Evolutionary conservation across 2,329 filamentous ascomycete species (phyloP).

Genomic region (Chaetomium globosum): DNA sequence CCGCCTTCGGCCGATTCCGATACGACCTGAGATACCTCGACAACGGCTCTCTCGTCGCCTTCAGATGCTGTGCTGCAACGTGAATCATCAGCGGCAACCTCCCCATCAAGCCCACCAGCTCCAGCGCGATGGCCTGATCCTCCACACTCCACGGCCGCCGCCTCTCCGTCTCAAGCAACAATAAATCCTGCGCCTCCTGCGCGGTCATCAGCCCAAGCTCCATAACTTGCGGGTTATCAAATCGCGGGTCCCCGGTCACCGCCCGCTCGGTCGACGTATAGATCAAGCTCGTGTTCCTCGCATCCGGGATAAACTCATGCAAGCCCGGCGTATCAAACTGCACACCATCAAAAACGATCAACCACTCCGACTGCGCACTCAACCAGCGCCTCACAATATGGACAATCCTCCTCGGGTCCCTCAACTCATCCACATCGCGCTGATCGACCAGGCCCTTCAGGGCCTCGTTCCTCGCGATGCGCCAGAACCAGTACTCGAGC

Average conservation of each 20-base stretch:
- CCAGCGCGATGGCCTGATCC: conserved; percentile 59
- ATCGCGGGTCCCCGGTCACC: conserved; percentile 57
- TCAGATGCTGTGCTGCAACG: conserved; percentile 64
- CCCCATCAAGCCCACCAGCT: conserved; percentile 65
- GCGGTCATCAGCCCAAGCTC: conserved; percentile 57
- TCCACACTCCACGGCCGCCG: conserved; percentile 56
- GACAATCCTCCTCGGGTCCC: conserved; percentile 53
- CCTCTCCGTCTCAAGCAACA: conserved; percentile 65
- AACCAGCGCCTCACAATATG: conserved; percentile 64
- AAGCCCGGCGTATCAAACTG: conserved; percentile 62
- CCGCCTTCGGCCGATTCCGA: conserved; percentile 57
- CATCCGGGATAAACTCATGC: conserved; percentile 65
- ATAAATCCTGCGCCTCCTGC: conserved; percentile 60
- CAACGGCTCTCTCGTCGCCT: conserved; percentile 62
- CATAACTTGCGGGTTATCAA: conserved; percentile 61
- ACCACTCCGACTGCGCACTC: conserved; percentile 63
- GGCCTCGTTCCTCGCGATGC: conserved; percentile 62
- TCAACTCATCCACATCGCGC: conserved; percentile 44
- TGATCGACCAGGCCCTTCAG: conserved; percentile 49
- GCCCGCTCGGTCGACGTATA: conserved; percentile 68
- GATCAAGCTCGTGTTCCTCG: conserved; percentile 64
- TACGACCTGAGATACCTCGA: conserved; percentile 63
- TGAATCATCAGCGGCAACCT: conserved; percentile 69
- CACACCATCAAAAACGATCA: conserved; percentile 68
- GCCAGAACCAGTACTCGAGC: conserved; percentile 64